A percentile compares a stretch with the other conserved stretches of the same genome.
phyloP scores from a whole-genome alignment of 768 basidiomycete genomes.

The Mycena floridula region DNA sequence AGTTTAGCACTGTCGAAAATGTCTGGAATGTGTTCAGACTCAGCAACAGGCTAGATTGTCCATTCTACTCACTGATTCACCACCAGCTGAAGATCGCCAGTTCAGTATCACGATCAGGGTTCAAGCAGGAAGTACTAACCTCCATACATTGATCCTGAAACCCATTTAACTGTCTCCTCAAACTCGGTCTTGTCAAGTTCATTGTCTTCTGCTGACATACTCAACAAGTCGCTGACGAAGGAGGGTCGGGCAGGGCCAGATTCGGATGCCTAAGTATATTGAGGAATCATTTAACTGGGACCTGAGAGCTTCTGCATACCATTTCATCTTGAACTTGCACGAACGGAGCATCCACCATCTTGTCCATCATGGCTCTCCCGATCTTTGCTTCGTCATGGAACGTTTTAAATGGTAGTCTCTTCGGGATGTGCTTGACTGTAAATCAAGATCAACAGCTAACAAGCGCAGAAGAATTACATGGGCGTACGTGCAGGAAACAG shows the following conservation, averaged over 20 bases:
- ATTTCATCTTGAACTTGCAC: conserved; percentile 1
- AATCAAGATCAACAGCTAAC: too few species aligned
- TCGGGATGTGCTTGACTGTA: conserved; percentile 15
- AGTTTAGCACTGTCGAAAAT: conserved; percentile 1
- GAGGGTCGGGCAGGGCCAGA: conserved; percentile 2
- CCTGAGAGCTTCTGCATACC: neutral
- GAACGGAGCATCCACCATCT: conserved; percentile 2
- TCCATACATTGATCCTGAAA: conserved; percentile 12
- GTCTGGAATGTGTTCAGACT: conserved; percentile 2
- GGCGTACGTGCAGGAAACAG: conserved; percentile 8
- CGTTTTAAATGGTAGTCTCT: conserved; percentile 12
- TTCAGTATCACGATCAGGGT: neutral
- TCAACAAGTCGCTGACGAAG: neutral
- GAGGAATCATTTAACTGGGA: neutral
- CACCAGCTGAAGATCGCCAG: conserved; percentile 4
- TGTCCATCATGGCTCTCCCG: conserved; percentile 2
- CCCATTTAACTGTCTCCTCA: conserved; percentile 8
- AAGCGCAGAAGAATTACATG: neutral
- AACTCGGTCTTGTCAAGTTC: too few species aligned
- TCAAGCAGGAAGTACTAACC: conserved; percentile 4
- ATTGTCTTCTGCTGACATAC: neutral
- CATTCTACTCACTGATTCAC: conserved; percentile 3
- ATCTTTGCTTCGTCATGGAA: conserved; percentile 6
- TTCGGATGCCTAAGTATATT: neutral
- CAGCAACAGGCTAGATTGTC: neutral